Base-by-base conservation (phyloP, 1,284 basidiomycete genomes). In the Marasmius fiardii region DNA sequence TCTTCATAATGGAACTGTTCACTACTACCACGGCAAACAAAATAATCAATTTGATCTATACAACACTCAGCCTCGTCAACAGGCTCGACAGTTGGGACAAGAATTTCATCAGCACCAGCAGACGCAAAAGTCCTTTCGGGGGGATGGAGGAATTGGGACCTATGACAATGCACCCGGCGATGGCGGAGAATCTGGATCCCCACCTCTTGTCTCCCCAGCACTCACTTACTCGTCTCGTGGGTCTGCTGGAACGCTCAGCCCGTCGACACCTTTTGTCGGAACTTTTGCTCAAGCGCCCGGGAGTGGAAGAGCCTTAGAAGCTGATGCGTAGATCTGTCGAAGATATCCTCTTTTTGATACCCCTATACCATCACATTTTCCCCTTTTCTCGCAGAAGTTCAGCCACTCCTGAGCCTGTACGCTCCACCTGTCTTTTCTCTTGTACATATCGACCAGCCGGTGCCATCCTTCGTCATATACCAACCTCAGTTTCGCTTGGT, bases 191-290 rank as follows among this genome's bases (percentile, higher is more conserved):
- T 58, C 66, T 49, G 44, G 44, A 45, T 79, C 79, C 7, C 78
- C 82, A 3, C 71, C 74, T 23, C 67, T 79, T 44, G 73, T 82
- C 43, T 82, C 81, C 5, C 82, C 82, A n/a, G 76, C 82, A 6
- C 71, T 85, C 54, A 85, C 82, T 18, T 85, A 82, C 62, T 79
- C 79, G 12, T 79, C 79, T 41, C 77, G 81, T 53, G 79, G 58
- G 4, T 60, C 82, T 23, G 78, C 82, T 4, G 79, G 79, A 34
- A 83, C 80, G n/a, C 70, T 85, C 52, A 85, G 83, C 61, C 82
- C 82, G 16, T 77, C 80, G 5, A 85, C 82, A 11, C 82, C 82
- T 3, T 84, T 83, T 68, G 81, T 84, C 65, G 74, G 74, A 23
- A 73, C 74, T 21, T 78, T 80, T 41, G 24, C 28, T 7, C 45